These are phyloP conservation scores for Blastocystis sp. DNA, from an alignment of 352 stramenopile genomes.

Conservation along the genomic window DNA sequence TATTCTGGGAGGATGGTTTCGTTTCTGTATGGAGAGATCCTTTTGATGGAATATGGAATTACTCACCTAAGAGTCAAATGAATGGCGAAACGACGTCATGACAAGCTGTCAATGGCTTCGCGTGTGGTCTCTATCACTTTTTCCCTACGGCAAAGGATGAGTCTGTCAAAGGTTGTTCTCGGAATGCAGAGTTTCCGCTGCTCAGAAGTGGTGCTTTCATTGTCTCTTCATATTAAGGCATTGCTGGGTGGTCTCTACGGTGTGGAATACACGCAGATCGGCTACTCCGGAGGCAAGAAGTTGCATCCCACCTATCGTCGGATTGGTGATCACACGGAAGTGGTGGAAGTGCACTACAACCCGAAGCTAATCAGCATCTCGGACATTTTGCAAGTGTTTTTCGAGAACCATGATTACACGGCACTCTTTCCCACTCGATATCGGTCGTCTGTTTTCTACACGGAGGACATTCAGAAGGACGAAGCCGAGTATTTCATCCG, in stretches of 20 bases:
- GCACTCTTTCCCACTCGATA: background rate
- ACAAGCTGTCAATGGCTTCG: conserved; percentile 12
- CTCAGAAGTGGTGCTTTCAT: background rate
- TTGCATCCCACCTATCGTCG: conserved; percentile 8
- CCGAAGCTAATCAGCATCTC: background rate
- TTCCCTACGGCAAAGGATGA: conserved; percentile 9
- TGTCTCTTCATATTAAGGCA: background rate
- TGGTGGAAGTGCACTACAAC: conserved; percentile 39
- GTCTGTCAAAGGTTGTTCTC: conserved; percentile 33
- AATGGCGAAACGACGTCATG: too few species aligned
- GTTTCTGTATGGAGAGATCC: too few species aligned
- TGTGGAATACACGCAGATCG: conserved; percentile 15
- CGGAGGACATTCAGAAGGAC: background rate
- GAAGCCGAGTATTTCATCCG: conserved; percentile 3
- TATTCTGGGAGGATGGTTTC: too few species aligned
- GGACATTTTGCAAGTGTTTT: conserved; percentile 34
- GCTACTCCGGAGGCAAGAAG: background rate
- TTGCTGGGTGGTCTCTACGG: conserved; percentile 28
- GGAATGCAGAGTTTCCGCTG: conserved; percentile 52
- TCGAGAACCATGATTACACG: conserved; percentile 50
- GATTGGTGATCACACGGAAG: conserved; percentile 43
- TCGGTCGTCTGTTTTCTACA: background rate
- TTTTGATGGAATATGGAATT: too few species aligned
- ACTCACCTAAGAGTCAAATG: too few species aligned
- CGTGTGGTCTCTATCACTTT: background rate